A percentile compares a stretch with the other conserved stretches of the same genome.
These are phyloP conservation scores for Isabelozyma heimii DNA, from an alignment of 805 yeast species.

Conservation along the genomic window DNA sequence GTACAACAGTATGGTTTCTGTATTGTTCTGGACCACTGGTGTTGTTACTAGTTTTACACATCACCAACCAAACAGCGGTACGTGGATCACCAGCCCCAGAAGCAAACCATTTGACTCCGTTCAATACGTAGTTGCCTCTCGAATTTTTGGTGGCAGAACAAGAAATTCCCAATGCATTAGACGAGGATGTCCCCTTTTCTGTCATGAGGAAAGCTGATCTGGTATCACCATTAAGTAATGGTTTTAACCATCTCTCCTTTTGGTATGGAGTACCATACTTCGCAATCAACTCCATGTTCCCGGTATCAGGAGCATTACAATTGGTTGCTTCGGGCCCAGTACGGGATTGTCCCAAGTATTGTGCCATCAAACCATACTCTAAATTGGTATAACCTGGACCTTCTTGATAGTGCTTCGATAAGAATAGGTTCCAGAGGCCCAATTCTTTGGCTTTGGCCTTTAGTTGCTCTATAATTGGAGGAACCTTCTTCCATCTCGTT, in stretches of 20 bases:
- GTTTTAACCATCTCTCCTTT: slow-evolving; percentile 47
- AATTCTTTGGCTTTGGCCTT: slow-evolving; percentile 49
- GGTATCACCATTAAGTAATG: slow-evolving; percentile 52
- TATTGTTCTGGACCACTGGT: slow-evolving; percentile 27
- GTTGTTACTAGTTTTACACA: slow-evolving; percentile 45
- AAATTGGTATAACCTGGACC: slow-evolving; percentile 60
- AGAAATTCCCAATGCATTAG: slow-evolving; percentile 60
- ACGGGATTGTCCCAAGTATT: slow-evolving; percentile 53
- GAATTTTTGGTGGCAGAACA: slow-evolving; percentile 36
- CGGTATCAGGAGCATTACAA: slow-evolving; percentile 63
- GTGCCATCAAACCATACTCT: slow-evolving; percentile 66
- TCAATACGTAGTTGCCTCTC: slow-evolving; percentile 47
- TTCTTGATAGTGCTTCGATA: slow-evolving; percentile 45
- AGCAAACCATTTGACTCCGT: slow-evolving; percentile 70
- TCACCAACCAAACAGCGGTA: slow-evolving; percentile 50
- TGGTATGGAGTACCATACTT: slow-evolving; percentile 38
- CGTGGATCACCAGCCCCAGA: slow-evolving; percentile 71
- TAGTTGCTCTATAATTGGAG: slow-evolving; percentile 48
- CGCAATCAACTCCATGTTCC: slow-evolving; percentile 53
- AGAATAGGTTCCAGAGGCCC: slow-evolving; percentile 62
- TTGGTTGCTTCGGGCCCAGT: slow-evolving; percentile 61
- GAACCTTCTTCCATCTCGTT: slow-evolving; percentile 46
- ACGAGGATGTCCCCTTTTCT: slow-evolving; percentile 57
- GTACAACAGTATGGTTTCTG: slow-evolving; percentile 54
- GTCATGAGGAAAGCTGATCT: slow-evolving; percentile 67